A percentile compares a stretch with the other conserved stretches of the same genome.
Evolutionary conservation across 257 asterid genomes (phyloP).

Genomic region (Solanum lignicaule): DNA sequence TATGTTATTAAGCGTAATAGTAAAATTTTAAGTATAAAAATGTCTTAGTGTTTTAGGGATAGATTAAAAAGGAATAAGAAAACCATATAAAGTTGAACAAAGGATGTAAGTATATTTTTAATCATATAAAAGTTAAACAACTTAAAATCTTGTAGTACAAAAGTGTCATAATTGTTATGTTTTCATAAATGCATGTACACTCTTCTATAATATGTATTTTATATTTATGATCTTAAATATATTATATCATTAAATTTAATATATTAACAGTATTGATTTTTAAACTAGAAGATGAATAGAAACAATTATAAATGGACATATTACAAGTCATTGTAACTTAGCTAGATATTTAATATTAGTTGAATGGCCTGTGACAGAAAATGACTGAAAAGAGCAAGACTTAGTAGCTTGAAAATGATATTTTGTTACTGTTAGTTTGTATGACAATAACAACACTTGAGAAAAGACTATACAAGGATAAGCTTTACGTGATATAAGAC

Average conservation of each 20-base stretch:
- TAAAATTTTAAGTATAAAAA: too few species aligned
- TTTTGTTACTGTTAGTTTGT: constrained; percentile 15
- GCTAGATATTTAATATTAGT: neutral
- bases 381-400: constrained; percentile 21
- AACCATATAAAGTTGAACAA: too few species aligned
- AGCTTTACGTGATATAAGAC: neutral
- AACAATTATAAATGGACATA: neutral
- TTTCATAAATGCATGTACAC: neutral
- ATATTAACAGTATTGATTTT: too few species aligned
- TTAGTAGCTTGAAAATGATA: constrained; percentile 21
- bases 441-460: constrained; percentile 11
- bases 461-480: neutral
- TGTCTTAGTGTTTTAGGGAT: too few species aligned
- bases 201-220: neutral
- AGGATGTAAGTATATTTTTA: neutral
- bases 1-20: neutral
- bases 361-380: neutral
- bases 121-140: neutral
- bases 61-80: too few species aligned
- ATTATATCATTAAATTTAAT: too few species aligned
- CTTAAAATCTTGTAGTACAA: neutral
- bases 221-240: neutral
- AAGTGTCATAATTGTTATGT: neutral
- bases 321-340: neutral
- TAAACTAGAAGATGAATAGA: neutral